Conservation (phyloP, 441 rosid genomes). For the Erodium trifolium region DNA sequence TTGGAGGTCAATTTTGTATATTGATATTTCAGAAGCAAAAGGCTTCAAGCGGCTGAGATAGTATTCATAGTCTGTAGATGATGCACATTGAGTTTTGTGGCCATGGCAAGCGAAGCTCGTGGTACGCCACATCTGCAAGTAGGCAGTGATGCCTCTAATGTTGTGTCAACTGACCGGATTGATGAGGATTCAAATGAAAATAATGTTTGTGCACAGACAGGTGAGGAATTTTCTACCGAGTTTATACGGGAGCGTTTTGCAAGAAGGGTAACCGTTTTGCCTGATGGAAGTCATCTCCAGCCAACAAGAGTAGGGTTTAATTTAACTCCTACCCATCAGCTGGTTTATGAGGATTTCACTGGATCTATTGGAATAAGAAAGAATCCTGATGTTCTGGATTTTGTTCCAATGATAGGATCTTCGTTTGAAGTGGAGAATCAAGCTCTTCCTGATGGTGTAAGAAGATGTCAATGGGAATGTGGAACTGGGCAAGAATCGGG, state of each 20-base stretch:
- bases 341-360: constrained; percentile 39
- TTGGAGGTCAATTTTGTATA: background rate
- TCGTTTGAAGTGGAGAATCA: constrained; percentile 21
- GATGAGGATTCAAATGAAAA: constrained; percentile 23
- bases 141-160: constrained; percentile 25
- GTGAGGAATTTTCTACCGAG: constrained; percentile 53
- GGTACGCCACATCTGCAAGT: constrained; percentile 31
- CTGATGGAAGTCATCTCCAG: constrained; percentile 25
- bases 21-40: background rate
- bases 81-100: constrained; percentile 13
- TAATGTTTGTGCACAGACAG: constrained; percentile 44
- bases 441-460: constrained; percentile 19
- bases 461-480: constrained; percentile 21
- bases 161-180: constrained; percentile 15
- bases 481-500: constrained; percentile 16
- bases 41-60: background rate
- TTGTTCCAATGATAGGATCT: constrained; percentile 18
- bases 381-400: constrained; percentile 32
- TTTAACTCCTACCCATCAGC: constrained; percentile 23
- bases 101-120: constrained; percentile 47
- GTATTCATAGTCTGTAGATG: background rate
- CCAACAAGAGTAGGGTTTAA: constrained; percentile 18
- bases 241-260: constrained; percentile 39
- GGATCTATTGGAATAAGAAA: constrained; percentile 31
- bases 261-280: constrained; percentile 28